Base-by-base conservation (phyloP, 2,329 filamentous ascomycete species). In the Nigrograna mackinnonii region DNA sequence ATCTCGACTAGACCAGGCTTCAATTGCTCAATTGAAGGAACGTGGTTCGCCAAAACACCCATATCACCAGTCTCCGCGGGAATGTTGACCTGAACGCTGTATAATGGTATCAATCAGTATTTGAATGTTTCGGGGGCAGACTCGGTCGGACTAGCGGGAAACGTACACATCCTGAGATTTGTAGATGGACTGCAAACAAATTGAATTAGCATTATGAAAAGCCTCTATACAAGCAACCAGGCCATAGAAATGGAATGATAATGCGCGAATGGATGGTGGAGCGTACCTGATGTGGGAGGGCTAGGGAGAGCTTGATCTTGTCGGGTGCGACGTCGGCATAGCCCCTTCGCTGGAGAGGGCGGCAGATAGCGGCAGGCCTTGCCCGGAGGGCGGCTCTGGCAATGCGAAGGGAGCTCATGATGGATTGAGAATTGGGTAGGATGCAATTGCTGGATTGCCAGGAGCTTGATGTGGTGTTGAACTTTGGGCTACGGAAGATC, bases 21-120 rank as follows among this genome's bases (percentile, higher is more conserved):
- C 75, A 99, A 82, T 82, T 99, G 94, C 82, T 99, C 94, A 69
- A 99, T 97, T 50, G 91, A 91, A 55, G 94, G 91, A 66, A 99
- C 94, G 84, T 99, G 94, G 82, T 94, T 95, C 72, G 94, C 94
- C 70, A 99, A 87, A 65, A 99, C 87, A 87, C 94, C 94, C 94
- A 99, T 99, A 66, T 97, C 94, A 72, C 94, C 94, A 52, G 91
- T 95, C 75, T 96, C 94, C 68, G 94, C 94, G 72, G 94, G 87
- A 68, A 99, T 86, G 84, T 99, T 99, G 80, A 99, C 94, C 80
- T 99, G 94, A 68, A 97, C 86, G 76, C 87, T 91, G 68, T 67
- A 57, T 35, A 35, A 46, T 35, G 35, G 32, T 28, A 45, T 45
- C 48, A 47, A 54, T 66, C 54, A 69, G 66, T 59, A 60, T 53